Base-by-base conservation (phyloP, 1,284 basidiomycete species). In the Farysia itapuensis region DNA sequence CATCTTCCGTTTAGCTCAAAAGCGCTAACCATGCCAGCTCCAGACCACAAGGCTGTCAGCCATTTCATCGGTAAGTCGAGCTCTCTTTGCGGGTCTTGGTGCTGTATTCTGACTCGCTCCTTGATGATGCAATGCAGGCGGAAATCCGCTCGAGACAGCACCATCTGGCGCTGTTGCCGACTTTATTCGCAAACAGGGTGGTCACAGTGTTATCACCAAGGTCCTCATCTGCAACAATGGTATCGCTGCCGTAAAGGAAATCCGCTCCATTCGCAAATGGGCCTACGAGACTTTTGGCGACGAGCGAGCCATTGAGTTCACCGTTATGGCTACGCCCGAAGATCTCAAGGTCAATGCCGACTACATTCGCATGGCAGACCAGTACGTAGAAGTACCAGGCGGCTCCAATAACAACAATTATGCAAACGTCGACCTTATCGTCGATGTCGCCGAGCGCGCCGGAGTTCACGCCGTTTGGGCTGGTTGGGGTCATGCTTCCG, bases 371-470 rank as follows among this genome's bases (percentile, higher is more conserved):
- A 98, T 99, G 95, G 95, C 95, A 25, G 95, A 99, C 79, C 87
- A 93, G 74, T 98, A 95, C 77, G 89, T 99, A 70, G 95, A 98
- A 79, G 95, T 99, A 6, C 94, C 95, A 19, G 95, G 95, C 65
- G 95, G 95, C 54, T 85, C 87, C 37, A 99, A 99, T 79, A 98
- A 98, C 83, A 95, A 99, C 84, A 99, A 99, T 80, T 98, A 98
- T 77, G 95, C 95, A 70, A 99, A 99, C 77, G 95, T 99, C 70
- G 95, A 99, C 77, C 87, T 97, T 71, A 98, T 99, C 72, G 90
- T 98, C 59, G 95, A 99, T 75, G 86, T 99, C 51, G 95, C 95
- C 33, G 93, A 99, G 80, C 87, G 95, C 61, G 84, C 90, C 23
- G 93, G 92, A 35, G 95, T 98, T 2, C 94, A 99, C 77, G 95